A percentile compares a stretch with the other conserved stretches of the same genome.
These are phyloP conservation scores for Nothomitra cinnamomea DNA, from an alignment of 2,329 filamentous ascomycete genomes.

Conservation along the genomic window DNA sequence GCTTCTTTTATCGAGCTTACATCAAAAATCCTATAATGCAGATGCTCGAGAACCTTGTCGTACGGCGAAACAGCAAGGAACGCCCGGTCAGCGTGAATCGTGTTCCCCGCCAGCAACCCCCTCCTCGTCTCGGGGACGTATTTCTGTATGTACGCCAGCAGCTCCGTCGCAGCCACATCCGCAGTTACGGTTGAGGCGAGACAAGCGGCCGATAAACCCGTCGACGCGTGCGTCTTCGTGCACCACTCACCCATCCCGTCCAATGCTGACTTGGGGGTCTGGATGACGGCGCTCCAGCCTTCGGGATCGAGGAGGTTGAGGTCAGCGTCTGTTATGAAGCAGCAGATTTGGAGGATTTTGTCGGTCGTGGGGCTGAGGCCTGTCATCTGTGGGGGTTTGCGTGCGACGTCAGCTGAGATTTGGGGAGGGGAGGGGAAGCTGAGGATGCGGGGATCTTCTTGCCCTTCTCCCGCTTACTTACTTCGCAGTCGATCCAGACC, in stretches of 20 bases:
- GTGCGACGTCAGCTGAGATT: not conserved
- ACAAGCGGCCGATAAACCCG: slow-evolving; percentile 66
- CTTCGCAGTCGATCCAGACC: slow-evolving; percentile 76
- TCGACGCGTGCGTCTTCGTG: slow-evolving; percentile 56
- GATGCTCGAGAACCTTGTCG: slow-evolving; percentile 50
- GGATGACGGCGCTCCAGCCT: slow-evolving; percentile 68
- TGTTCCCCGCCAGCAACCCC: slow-evolving; percentile 77
- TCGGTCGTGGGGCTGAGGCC: slow-evolving; percentile 64
- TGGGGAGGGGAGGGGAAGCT: not conserved
- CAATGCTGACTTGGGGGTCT: slow-evolving; percentile 52
- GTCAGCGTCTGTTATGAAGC: slow-evolving; percentile 70
- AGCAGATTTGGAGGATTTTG: slow-evolving; percentile 80
- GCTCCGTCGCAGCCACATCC: slow-evolving; percentile 49
- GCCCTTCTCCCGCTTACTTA: slow-evolving; percentile 15
- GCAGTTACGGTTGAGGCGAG: slow-evolving; percentile 56
- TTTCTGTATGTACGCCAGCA: slow-evolving; percentile 63
- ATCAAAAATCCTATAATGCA: slow-evolving; percentile 84
- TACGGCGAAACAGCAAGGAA: slow-evolving; percentile 69
- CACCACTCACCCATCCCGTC: slow-evolving; percentile 84
- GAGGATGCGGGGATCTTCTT: not conserved
- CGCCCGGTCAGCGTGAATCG: slow-evolving; percentile 72
- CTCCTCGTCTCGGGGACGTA: slow-evolving; percentile 48
- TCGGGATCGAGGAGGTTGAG: slow-evolving; percentile 57
- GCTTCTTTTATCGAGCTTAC: slow-evolving; percentile 90
- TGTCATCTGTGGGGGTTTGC: slow-evolving; percentile 55